phyloP scores from a whole-genome alignment of 1,139 yeast species.

The Yamadazyma membranifaciens region DNA sequence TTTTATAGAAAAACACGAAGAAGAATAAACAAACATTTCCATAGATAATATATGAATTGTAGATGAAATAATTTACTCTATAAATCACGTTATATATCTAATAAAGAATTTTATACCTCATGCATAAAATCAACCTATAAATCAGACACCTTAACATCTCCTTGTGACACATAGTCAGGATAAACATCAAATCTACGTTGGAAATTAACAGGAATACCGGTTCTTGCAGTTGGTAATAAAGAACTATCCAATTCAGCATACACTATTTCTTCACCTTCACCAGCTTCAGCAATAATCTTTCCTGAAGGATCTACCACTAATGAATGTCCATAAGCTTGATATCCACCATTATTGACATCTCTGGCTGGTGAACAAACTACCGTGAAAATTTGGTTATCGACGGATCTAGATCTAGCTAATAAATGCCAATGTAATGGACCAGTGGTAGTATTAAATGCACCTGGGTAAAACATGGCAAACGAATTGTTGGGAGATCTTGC shows the following conservation, averaged over 20 bases:
- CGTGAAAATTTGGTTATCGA: conserved; percentile 83
- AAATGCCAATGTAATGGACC: conserved; percentile 96
- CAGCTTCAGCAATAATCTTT: conserved; percentile 77
- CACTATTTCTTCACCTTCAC: conserved; percentile 76
- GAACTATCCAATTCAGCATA: conserved; percentile 77
- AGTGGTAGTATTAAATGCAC: conserved; percentile 93
- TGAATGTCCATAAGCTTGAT: conserved; percentile 94
- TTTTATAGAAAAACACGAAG: conserved; percentile 60
- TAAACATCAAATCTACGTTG: conserved; percentile 85
- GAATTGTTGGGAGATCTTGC: conserved; percentile 67
- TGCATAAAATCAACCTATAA: not conserved
- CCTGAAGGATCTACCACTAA: conserved; percentile 86
- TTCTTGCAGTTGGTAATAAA: conserved; percentile 58
- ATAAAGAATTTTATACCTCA: no score
- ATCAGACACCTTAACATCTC: conserved; percentile 40
- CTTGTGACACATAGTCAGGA: conserved; percentile 56
- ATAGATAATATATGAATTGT: not conserved
- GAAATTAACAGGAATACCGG: conserved; percentile 70
- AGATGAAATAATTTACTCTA: no score
- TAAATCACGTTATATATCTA: no score
- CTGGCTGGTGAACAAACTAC: conserved; percentile 88
- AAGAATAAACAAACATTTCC: no score
- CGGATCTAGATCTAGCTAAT: conserved; percentile 81
- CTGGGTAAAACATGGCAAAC: conserved; percentile 91
- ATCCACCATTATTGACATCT: conserved; percentile 59